A percentile compares a stretch with the other conserved stretches of the same genome.
These are phyloP conservation scores for Phytopythium chamaehyphon DNA, from an alignment of 352 stramenopile genomes.

Conservation along the genomic window DNA sequence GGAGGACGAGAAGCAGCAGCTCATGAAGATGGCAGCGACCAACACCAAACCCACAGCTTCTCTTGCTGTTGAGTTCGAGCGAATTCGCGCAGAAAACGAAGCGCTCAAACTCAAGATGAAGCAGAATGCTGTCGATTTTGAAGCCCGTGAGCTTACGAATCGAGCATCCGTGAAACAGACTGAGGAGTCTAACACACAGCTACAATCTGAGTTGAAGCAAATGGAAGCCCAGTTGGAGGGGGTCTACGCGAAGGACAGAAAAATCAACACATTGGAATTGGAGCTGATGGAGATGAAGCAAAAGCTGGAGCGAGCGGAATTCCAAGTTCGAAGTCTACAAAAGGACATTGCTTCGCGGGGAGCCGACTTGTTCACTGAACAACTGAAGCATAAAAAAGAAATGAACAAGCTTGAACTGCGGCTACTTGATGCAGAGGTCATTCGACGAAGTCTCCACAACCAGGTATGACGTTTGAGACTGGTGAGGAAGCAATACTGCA, in stretches of 20 bases:
- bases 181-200: constrained; percentile 21
- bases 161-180: constrained; percentile 16
- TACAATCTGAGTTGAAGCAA: constrained; percentile 34
- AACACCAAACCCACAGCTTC: constrained; percentile 28
- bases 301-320: constrained; percentile 28
- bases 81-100: constrained; percentile 36
- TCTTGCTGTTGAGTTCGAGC: constrained; percentile 32
- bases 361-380: constrained; percentile 19
- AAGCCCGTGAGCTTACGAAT: constrained; percentile 25
- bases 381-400: constrained; percentile 29
- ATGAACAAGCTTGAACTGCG: constrained; percentile 35
- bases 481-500: neutral
- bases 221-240: constrained; percentile 16
- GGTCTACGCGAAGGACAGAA: constrained; percentile 33
- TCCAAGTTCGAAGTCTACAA: constrained; percentile 24
- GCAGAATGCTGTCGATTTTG: constrained; percentile 16
- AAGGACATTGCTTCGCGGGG: constrained; percentile 27
- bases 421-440: constrained; percentile 60
- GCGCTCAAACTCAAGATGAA: constrained; percentile 7
- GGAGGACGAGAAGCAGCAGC: constrained; percentile 52
- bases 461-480: constrained; percentile 32
- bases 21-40: constrained; percentile 24
- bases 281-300: constrained; percentile 29
- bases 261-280: constrained; percentile 26
- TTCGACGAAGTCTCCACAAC: constrained; percentile 81